Base-by-base conservation (phyloP, 2,329 filamentous ascomycete species). In the Fusarium goolgardi region DNA sequence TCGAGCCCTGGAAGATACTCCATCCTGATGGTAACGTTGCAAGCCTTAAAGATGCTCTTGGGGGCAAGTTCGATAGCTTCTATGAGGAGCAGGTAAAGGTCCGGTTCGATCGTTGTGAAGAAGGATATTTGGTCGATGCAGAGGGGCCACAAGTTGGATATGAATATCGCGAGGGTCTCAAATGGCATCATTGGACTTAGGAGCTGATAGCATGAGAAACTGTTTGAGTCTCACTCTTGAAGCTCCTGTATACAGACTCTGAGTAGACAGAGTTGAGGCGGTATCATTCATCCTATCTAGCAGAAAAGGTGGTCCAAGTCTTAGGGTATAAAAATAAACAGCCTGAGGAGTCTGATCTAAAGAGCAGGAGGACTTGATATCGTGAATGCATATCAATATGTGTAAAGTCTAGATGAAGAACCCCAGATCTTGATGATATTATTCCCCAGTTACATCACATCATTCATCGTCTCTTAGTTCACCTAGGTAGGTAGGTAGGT, bases 1-100 rank as follows among this genome's bases (percentile, higher is more conserved):
- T 82, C 6, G 76, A 82, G 25, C 88, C 88, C 0, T 90, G 88
- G 88, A 77, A 78, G 16, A 80, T 81, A 3, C 76, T 90, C 3
- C 86, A 89, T 67, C 86, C 87, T 0, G 76, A 75, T 2, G 85
- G 84, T 1, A 73, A 81, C 29, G 87, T 90, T 1, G 73, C 74
- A 29, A 86, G 75, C 25, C 75, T 90, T 3, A 72, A 74, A 1
- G 84, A 87, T 53, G 87, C 87, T 0, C 76, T 90, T 56, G 54
- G 77, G 6, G 20, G 70, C 0, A 71, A 71, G 1, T 89, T 82
- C 41, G 86, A 90, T 67, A 63, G 46, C 0, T 89, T 88, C 63
- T 90, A 89, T 53, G 75, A 75, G 34, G 75, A 80, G 39, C 77
- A 81, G 57, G 78, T 79, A 3, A 81, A 81, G 45, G 84, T 90